A percentile compares a stretch with the other conserved stretches of the same genome.
Conservation (phyloP, 768 basidiomycete genomes). For the Termitomyces bulborhizus region DNA sequence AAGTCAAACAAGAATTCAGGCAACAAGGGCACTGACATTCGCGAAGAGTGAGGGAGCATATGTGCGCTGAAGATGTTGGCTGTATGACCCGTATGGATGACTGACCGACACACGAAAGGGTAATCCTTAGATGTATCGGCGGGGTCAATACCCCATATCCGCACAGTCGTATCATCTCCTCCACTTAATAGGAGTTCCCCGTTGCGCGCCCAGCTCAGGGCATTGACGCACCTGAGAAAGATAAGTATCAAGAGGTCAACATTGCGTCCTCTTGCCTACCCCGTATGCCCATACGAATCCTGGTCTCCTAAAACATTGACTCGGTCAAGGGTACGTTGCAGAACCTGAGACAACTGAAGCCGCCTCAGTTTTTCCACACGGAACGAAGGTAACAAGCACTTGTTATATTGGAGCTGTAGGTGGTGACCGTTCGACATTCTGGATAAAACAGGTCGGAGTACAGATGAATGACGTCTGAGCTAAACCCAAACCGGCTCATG, state of each 20-base stretch:
- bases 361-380: slow-evolving; percentile 21
- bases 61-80: slow-evolving; percentile 84
- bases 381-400: slow-evolving; percentile 14
- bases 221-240: slow-evolving; percentile 62
- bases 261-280: slow-evolving; percentile 32
- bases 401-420: slow-evolving; percentile 1
- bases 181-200: slow-evolving; percentile 63
- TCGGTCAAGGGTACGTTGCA: slow-evolving; percentile 44
- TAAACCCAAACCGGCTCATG: not conserved
- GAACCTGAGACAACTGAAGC: slow-evolving; percentile 17
- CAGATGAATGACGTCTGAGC: not conserved
- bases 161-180: slow-evolving; percentile 72
- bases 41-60: slow-evolving; percentile 73
- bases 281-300: slow-evolving; percentile 54
- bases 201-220: slow-evolving; percentile 64
- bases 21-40: slow-evolving; percentile 47
- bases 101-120: slow-evolving; percentile 57
- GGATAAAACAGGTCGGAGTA: not conserved
- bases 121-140: slow-evolving; percentile 40
- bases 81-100: slow-evolving; percentile 75
- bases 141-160: slow-evolving; percentile 71
- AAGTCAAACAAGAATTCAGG: slow-evolving; percentile 3
- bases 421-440: not conserved
- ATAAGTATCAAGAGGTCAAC: not conserved
- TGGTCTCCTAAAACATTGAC: slow-evolving; percentile 66